phyloP scores from a whole-genome alignment of 139 green algal genomes.

The Chlorella sp. region DNA sequence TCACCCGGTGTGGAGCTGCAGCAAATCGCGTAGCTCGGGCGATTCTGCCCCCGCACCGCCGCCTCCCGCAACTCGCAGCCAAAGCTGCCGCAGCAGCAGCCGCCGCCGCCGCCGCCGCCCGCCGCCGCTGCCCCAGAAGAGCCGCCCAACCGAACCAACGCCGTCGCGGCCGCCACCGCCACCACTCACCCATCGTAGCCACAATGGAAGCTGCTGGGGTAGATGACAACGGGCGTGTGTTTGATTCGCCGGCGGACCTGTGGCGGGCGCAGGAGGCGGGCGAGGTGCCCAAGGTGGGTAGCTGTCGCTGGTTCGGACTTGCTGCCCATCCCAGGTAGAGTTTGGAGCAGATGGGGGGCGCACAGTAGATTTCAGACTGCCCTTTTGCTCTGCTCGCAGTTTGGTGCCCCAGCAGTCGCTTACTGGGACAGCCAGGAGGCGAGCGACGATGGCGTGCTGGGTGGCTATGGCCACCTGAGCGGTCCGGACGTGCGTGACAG shows the following conservation, averaged over 20 bases:
- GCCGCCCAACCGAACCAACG: too few relatives aligned
- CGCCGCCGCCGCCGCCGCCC: too few relatives aligned
- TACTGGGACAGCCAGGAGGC: conserved; percentile 78
- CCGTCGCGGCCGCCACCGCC: too few relatives aligned
- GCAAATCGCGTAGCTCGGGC: too few relatives aligned
- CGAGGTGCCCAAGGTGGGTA: neutral
- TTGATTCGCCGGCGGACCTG: conserved; percentile 61
- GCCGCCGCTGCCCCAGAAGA: too few relatives aligned
- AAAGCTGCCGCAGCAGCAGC: neutral
- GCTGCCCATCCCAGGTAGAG: neutral
- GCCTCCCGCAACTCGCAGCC: too few relatives aligned
- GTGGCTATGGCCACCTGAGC: conserved; percentile 84
- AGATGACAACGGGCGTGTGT: conserved; percentile 41
- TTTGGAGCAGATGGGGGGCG: too few relatives aligned
- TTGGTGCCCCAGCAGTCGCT: conserved; percentile 41
- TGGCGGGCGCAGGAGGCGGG: conserved; percentile 55
- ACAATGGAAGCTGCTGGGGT: conserved; percentile 32
- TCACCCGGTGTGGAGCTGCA: too few relatives aligned
- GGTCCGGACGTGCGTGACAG: conserved; percentile 81
- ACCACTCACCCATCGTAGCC: too few relatives aligned
- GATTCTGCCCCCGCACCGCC: too few relatives aligned
- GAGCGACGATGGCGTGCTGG: conserved; percentile 82
- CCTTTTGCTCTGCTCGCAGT: too few relatives aligned
- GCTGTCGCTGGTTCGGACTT: neutral
- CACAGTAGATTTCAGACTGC: too few relatives aligned